Percentiles rank a stretch among this genome's conserved stretches.
Conservation (phyloP, 768 basidiomycete genomes). For the Termitomyces sp. region DNA sequence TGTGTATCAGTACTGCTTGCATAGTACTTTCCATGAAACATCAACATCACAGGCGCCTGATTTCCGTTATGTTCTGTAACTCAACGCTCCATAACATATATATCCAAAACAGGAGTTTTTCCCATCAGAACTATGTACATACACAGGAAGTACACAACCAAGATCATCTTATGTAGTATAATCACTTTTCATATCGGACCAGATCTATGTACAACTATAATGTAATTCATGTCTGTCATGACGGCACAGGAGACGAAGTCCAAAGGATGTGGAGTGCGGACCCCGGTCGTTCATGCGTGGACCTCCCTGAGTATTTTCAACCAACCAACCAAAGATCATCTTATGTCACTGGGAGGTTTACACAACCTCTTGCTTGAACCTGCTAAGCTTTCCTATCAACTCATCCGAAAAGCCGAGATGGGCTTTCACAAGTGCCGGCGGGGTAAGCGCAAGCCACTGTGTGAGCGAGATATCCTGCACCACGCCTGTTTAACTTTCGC, state of each 20-base stretch:
- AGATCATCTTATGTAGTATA: no score
- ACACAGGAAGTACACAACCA: no score
- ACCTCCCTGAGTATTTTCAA: no score
- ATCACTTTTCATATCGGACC: no score
- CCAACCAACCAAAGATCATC: background rate
- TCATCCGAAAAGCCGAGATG: conserved; percentile 53
- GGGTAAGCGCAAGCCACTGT: conserved; percentile 61
- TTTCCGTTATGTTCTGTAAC: conserved; percentile 44
- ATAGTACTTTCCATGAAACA: background rate
- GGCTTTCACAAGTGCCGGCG: conserved; percentile 53
- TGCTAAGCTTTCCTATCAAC: conserved; percentile 42
- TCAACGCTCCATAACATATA: conserved; percentile 12
- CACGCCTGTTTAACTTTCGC: background rate
- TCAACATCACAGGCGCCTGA: conserved; percentile 40
- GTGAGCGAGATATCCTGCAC: conserved; percentile 55
- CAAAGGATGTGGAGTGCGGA: no score
- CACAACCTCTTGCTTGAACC: conserved; percentile 46
- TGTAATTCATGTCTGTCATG: no score
- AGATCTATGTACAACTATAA: no score
- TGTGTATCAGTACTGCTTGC: no score
- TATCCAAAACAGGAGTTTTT: no score
- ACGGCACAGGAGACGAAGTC: no score
- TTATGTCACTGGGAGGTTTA: background rate
- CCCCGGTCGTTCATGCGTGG: no score
- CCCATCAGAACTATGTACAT: no score